Base-by-base conservation (phyloP, 495 filamentous ascomycete species). In the Hypoxylon lienhwacheense region DNA sequence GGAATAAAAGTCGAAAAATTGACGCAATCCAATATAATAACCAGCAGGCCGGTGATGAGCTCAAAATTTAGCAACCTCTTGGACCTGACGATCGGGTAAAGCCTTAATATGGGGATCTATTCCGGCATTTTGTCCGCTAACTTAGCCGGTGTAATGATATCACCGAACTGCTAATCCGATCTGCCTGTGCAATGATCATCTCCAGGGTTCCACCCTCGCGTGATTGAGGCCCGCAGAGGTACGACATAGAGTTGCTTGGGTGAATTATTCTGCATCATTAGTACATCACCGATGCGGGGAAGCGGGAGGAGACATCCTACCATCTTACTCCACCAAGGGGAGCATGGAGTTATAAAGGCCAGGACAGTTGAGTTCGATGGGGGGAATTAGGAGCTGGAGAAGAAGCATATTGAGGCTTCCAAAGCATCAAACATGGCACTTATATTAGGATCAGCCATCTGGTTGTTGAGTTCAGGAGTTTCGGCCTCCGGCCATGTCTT, bases 231-330 rank as follows among this genome's bases (percentile, higher is more conserved):
- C 28, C 12, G 12, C 21, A 34, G 26, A 26, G 36, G 11, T 10
- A 43, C 12, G 3, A 39, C 14, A 47, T 52, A 52, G 47, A 47
- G 47, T 15, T 40, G 22, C 15, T 44, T 22, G 34, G 40, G 5
- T 22, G 34, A 34, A 3, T 7, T 53, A 16, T 36, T 16, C 45
- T 46, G 50, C 45, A 41, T 20, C 28, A 45, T 52, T 12, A 11
- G 53, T 48, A 43, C 58, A 56, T 52, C 58, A 52, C 48, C 12
- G 31, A 53, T 55, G 58, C 52, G 58, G 52, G 58, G 58, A 53
- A 55, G 21, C 5, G 34, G 33, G 35, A 55, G 58, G 43, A 55
- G 43, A 47, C 6, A 24, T 43, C 31, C 36, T 55, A 47, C 35
- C 52, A 55, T 36, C 31, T 40, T 52, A 25, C 50, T 46, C 52